Base-by-base conservation (phyloP, 1,284 basidiomycete species). In the Ustilago trichophora region DNA sequence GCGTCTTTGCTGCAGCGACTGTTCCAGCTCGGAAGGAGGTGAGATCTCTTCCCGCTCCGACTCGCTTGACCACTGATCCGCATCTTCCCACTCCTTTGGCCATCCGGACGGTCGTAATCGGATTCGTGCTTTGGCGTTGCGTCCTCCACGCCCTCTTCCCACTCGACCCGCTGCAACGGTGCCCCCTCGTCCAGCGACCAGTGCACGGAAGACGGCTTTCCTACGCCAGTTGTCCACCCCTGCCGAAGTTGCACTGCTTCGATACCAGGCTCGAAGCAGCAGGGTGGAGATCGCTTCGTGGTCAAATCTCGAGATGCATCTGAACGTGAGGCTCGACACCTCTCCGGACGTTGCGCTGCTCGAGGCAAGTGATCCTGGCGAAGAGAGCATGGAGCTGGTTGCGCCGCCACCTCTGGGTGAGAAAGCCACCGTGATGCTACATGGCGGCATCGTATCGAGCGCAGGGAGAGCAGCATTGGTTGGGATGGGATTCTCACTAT, bases 161-260 rank as follows among this genome's bases (percentile, higher is more conserved):
- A 33, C 53, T 26, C 41, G 46, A 11, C 75, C 75, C 2, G 54
- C 54, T 24, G 51, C 53, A 0, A 74, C 73, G 0, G 70, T 70
- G 3, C 75, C 75, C 1, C 75, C 75, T n/a, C 70, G 49, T 4
- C 73, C 75, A 1, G 75, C 70, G 3, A 77, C 71, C 6, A 57
- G 40, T 2, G 68, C 59, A 3, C 75, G 47, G 19, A 56, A 54
- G 18, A 77, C 19, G 2, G 73, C 75, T 25, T 58, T 50, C 24
- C 63, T 38, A 2, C 73, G 42, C 73, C 73, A 76, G 3, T 36
- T 36, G 38, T 68, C 70, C 25, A 67, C 53, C 35, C 15, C 21
- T 26, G 15, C 16, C 18, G 16, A 8, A 6, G 25, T 42, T 13
- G 41, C 40, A 15, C 32, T 34, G 25, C 32, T 19, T 35, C 59